phyloP scores from a whole-genome alignment of 371 early-diverging fungal species.

The Mucor indicus region DNA sequence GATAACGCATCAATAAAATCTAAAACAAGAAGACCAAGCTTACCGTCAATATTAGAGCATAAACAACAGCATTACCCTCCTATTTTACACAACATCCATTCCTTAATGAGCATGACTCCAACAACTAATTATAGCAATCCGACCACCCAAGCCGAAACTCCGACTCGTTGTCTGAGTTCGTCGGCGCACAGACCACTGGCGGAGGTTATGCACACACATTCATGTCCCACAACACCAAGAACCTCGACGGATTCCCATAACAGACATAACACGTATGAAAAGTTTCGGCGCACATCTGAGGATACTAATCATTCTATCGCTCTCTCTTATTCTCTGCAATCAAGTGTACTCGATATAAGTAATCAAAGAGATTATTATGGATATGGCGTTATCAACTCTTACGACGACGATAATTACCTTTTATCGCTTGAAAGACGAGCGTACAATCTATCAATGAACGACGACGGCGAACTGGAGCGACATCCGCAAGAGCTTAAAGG shows the following conservation, averaged over 20 bases:
- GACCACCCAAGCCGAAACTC: neutral
- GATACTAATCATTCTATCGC: neutral
- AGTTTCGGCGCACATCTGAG: slow-evolving; percentile 7
- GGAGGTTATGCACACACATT: slow-evolving; percentile 2
- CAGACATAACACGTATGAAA: neutral
- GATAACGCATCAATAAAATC: slow-evolving; percentile 2
- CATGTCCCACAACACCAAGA: slow-evolving; percentile 12
- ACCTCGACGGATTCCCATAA: neutral
- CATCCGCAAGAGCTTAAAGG: slow-evolving; percentile 6
- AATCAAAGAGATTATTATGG: slow-evolving; percentile 22
- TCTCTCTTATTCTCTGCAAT: neutral
- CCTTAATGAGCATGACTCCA: slow-evolving; percentile 6
- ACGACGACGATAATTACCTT: slow-evolving; percentile 37
- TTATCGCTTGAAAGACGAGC: slow-evolving; percentile 41
- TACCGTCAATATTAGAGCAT: slow-evolving; percentile 23
- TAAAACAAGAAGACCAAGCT: slow-evolving; percentile 16
- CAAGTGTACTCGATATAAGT: neutral
- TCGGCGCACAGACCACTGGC: slow-evolving; percentile 13
- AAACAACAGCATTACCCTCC: neutral
- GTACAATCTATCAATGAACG: slow-evolving; percentile 16
- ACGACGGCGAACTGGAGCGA: slow-evolving; percentile 2
- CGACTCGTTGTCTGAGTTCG: slow-evolving; percentile 7
- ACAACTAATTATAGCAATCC: neutral
- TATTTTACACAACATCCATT: neutral
- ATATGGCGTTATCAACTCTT: slow-evolving; percentile 19